Base-by-base conservation (phyloP, 805 yeast genomes). In the Candida insectalens region DNA sequence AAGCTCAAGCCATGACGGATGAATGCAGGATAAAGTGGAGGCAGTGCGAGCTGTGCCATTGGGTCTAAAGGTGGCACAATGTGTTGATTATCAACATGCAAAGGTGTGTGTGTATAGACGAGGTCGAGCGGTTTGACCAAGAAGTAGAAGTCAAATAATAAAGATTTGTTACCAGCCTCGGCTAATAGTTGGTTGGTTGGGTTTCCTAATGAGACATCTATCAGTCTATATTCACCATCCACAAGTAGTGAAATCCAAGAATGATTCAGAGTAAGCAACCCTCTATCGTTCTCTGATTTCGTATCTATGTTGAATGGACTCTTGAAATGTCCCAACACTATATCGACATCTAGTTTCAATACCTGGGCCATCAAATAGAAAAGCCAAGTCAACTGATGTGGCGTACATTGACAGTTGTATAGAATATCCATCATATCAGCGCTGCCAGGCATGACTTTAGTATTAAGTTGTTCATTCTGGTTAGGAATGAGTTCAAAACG, bases 21-120 rank as follows among this genome's bases (percentile, higher is more conserved):
- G 47, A 80, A 85, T 0, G 84, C 80, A 1, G 95, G 88, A 49
- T 85, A 83, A n/a, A 80, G 73, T 20, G 94, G 70, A 0, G 98
- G 98, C 32, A 89, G 62, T 30, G 85, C 74, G 38, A 84, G 66
- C 12, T 92, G 88, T 16, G 80, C 73, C 42, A 74, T 67, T 23
- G 82, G 80, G 40, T 83, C 88, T 40, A 89, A 61, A 3, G 94
- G 83, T 4, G 96, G 97, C 20, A 73, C 67, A 15, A 89, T 72
- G 57, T 83, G 95, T 55, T 92, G 98, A 42, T 83, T 79, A 39
- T 74, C 79, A 28, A 74, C 74, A 37, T 75, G 75, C 13, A 75
- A 66, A 10, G 98, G 97, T 30, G 85, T 75, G 55, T 92, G 98
- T 0, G 96, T 82, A 41, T 79, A 80, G 12, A 92, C 71, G 27